Evolutionary conservation across 2,329 filamentous ascomycete genomes (phyloP).

Genomic region (Botrytis squamosa): DNA sequence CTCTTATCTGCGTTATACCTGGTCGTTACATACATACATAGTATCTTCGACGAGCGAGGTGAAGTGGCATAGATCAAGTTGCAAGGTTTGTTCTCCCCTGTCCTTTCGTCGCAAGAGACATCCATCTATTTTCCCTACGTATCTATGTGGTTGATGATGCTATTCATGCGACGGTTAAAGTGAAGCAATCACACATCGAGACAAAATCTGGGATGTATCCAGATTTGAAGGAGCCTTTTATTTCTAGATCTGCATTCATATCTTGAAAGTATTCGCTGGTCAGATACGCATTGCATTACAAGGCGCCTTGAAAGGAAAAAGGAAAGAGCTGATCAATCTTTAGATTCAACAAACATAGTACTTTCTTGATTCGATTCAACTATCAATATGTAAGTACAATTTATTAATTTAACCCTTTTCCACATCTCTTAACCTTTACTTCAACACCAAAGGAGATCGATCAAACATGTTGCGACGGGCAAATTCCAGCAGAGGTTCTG

Average conservation of each 20-base stretch:
- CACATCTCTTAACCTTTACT: background rate
- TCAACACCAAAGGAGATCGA: background rate
- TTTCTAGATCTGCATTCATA: background rate
- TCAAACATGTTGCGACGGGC: constrained; percentile 8
- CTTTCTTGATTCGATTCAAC: background rate
- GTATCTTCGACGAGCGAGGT: background rate
- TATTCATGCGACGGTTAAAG: background rate
- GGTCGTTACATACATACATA: background rate
- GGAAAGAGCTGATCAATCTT: constrained; percentile 9
- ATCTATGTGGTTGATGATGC: background rate
- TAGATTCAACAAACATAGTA: background rate
- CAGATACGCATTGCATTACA: background rate
- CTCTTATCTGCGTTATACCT: too few species aligned
- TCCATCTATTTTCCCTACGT: background rate
- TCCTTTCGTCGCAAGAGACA: background rate
- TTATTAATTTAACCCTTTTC: background rate
- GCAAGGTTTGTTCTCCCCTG: background rate
- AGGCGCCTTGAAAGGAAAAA: background rate
- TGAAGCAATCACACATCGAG: background rate
- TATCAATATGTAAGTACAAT: constrained; percentile 17
- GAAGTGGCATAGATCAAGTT: background rate
- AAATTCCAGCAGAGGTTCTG: constrained; percentile 14
- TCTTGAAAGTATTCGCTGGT: background rate
- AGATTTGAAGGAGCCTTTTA: background rate
- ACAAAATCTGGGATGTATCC: background rate